Conservation (phyloP, 2,329 filamentous ascomycete genomes). For the Leptographium procerum region DNA sequence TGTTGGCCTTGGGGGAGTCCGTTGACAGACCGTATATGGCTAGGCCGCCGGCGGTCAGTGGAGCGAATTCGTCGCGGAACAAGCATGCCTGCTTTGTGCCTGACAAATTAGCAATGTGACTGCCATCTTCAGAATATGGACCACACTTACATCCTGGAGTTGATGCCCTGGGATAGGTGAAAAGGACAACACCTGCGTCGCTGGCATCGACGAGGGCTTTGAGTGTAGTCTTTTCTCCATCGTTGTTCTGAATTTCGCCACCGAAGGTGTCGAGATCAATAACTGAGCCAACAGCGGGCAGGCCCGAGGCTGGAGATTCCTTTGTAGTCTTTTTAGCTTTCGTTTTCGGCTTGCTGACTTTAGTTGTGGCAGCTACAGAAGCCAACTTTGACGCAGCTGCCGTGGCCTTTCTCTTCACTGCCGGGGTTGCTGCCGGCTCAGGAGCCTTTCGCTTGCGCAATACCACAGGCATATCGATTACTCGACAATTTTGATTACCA, state of each 20-base stretch:
- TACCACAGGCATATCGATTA: conserved; percentile 40
- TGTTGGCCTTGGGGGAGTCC: conserved; percentile 85
- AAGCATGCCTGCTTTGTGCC: conserved; percentile 88
- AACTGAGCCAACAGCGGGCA: conserved; percentile 36
- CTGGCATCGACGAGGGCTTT: conserved; percentile 73
- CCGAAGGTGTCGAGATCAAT: conserved; percentile 50
- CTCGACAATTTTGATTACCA: background rate
- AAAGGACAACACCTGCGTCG: conserved; percentile 76
- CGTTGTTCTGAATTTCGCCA: conserved; percentile 72
- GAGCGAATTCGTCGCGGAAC: conserved; percentile 75
- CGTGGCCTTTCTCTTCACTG: conserved; percentile 27
- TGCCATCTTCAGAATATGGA: background rate
- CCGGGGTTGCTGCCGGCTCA: conserved; percentile 32
- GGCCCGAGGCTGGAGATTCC: conserved; percentile 19
- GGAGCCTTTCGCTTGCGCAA: conserved; percentile 52
- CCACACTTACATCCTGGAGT: conserved; percentile 75
- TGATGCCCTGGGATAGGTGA: conserved; percentile 91
- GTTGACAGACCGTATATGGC: conserved; percentile 82
- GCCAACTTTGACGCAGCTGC: conserved; percentile 1
- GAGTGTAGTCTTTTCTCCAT: conserved; percentile 68
- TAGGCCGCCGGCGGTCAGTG: conserved; percentile 67
- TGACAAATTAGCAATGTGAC: conserved; percentile 23
- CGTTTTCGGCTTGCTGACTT: conserved; percentile 9
- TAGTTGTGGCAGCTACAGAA: conserved; percentile 6
- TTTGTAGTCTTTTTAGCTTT: conserved; percentile 12